Percentiles rank a stretch among this genome's conserved stretches.
Evolutionary conservation across 169 alveolate species (phyloP).

Genomic region (Cytauxzoon felis): DNA sequence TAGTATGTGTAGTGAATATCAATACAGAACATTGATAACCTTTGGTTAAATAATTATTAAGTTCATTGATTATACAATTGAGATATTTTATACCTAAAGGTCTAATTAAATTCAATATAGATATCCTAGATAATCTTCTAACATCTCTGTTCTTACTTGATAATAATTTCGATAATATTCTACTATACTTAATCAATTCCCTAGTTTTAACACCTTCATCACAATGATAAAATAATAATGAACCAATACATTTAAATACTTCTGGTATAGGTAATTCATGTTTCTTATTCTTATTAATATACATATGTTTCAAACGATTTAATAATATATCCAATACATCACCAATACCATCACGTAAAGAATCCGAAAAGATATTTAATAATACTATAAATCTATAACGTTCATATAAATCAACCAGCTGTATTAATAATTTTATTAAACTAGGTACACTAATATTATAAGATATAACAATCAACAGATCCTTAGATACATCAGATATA

Average conservation of each 20-base stretch:
- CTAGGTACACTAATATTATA: background rate
- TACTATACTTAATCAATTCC: conserved; percentile 30
- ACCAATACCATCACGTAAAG: background rate
- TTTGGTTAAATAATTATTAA: conserved; percentile 11
- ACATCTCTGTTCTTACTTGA: conserved; percentile 24
- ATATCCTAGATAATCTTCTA: conserved; percentile 17
- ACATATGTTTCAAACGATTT: conserved; percentile 5
- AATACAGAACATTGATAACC: conserved; percentile 45
- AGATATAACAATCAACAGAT: conserved; percentile 17
- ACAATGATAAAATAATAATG: conserved; percentile 16
- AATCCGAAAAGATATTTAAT: conserved; percentile 18
- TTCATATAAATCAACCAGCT: conserved; percentile 19
- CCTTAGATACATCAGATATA: conserved; percentile 20
- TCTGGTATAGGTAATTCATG: conserved; percentile 30
- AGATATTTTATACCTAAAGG: conserved; percentile 16
- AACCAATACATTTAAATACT: conserved; percentile 33
- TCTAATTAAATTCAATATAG: conserved; percentile 26
- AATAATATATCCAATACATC: background rate
- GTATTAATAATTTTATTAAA: conserved; percentile 21
- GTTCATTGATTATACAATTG: conserved; percentile 28
- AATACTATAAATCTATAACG: background rate
- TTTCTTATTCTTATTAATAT: background rate
- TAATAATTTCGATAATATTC: conserved; percentile 26
- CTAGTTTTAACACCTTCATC: background rate
- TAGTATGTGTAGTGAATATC: conserved; percentile 38